Evolutionary conservation across 73 alveolate genomes (phyloP).

Genomic region (Tetrahymena elliotti): DNA sequence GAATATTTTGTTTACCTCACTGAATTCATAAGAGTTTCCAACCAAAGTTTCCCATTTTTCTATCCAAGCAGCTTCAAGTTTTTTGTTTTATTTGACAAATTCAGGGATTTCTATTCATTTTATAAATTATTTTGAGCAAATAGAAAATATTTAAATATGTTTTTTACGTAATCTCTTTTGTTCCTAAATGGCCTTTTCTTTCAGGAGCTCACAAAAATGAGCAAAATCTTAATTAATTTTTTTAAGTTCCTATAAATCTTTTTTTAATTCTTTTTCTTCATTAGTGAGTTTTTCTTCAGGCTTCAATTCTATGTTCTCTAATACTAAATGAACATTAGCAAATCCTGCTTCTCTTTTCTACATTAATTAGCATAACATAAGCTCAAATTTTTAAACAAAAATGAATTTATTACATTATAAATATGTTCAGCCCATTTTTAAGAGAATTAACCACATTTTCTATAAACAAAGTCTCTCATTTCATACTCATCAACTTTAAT

Average conservation of each 20-base stretch:
- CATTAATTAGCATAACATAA: background rate
- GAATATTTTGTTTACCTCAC: slow-evolving; percentile 2
- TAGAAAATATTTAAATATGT: background rate
- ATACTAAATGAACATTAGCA: slow-evolving; percentile 4
- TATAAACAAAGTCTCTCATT: slow-evolving; percentile 36
- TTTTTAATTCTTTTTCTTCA: slow-evolving; percentile 15
- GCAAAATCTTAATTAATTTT: slow-evolving; percentile 31
- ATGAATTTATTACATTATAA: slow-evolving; percentile 1
- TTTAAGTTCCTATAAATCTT: slow-evolving; percentile 18
- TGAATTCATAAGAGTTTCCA: slow-evolving; percentile 28
- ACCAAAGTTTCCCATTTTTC: slow-evolving; percentile 30
- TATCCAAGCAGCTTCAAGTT: slow-evolving; percentile 22
- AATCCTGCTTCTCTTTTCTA: slow-evolving; percentile 27
- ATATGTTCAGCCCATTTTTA: slow-evolving; percentile 32
- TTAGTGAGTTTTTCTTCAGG: slow-evolving; percentile 2
- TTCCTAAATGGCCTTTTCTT: slow-evolving; percentile 8
- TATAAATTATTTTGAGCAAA: background rate
- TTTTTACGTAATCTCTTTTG: background rate
- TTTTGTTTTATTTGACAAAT: slow-evolving; percentile 25
- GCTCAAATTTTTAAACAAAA: too few species aligned
- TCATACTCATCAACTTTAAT: slow-evolving; percentile 13
- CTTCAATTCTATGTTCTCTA: slow-evolving; percentile 4
- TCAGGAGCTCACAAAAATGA: slow-evolving; percentile 16
- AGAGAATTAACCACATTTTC: slow-evolving; percentile 22
- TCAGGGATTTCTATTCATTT: slow-evolving; percentile 17